Base-by-base conservation (phyloP, 1,139 yeast genomes). In the Lodderomyces pseudojiufengensis region DNA sequence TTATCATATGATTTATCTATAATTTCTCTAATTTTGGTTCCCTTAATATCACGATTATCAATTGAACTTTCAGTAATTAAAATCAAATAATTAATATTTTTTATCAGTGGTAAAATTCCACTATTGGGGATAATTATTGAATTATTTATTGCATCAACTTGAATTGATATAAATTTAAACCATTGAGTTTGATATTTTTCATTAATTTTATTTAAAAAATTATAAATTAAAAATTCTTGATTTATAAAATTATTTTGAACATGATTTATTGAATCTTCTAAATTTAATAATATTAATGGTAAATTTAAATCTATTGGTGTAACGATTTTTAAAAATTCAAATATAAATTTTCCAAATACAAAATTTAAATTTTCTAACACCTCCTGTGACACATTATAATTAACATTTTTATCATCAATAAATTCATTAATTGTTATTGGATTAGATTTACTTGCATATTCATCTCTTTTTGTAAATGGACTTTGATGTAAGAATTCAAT, bases 161-260 rank as follows among this genome's bases (percentile, higher is more conserved):
- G 88, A 11, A 59, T 61, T 21, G 70, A 73, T 22, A 84, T 59
- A 44, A 75, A 78, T 43, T 72, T 75, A 24, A 61, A 59, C 95
- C 95, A 86, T 28, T 65, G 63, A 28, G 59, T 60, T 33, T 61
- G 63, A 34, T 78, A 64, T 49, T 75, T 75, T 26, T 80, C 80
- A 16, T 65, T 62, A 3, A 80, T 48, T 45, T 76, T 76, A 30
- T 65, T 68, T 45, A 83, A 62, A 41, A 73, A 65, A 32, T 73
- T 69, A 42, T 74, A 65, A 24, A 52, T 59, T 23, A 83, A 59
- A 48, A 74, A 86, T 44, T 85, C 95, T 52, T 83, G 90, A 54
- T 80, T 76, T 2, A 82, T 66, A 7, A 20, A 27, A 4, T 30
- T 14, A 3, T 74, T 61, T 16, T 69, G 70, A 24, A 72, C 48